Evolutionary conservation across 345 rosid genomes (phyloP).

Genomic region (Anastatica hierochuntica): DNA sequence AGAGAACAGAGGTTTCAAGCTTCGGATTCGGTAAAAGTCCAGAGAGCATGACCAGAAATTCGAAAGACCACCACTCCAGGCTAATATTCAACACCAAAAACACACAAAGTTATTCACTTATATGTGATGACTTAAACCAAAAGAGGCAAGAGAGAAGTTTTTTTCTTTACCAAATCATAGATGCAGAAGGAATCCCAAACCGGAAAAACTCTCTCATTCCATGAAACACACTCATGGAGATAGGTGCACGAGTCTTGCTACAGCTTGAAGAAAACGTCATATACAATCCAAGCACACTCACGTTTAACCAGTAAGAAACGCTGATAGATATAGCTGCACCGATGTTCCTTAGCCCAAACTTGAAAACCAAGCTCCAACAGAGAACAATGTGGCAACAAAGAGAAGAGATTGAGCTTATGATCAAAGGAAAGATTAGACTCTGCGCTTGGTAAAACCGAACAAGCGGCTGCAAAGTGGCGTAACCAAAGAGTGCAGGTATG

Average conservation of each 20-base stretch:
- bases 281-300: conserved; percentile 35
- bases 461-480: conserved; percentile 48
- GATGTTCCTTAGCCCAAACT: conserved; percentile 29
- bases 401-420: conserved; percentile 36
- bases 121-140: not conserved
- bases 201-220: conserved; percentile 51
- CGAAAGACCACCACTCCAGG: conserved; percentile 98
- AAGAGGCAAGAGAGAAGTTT: not conserved
- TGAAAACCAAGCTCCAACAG: conserved; percentile 53
- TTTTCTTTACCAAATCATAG: conserved; percentile 56
- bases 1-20: conserved; percentile 86
- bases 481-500: conserved; percentile 49
- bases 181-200: conserved; percentile 60
- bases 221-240: conserved; percentile 36
- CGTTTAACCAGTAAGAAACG: conserved; percentile 48
- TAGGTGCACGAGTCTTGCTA: conserved; percentile 31
- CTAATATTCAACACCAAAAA: conserved; percentile 26
- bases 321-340: conserved; percentile 48
- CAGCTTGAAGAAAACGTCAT: conserved; percentile 41
- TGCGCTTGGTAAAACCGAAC: conserved; percentile 50
- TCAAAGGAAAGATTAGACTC: conserved; percentile 45
- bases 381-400: conserved; percentile 38
- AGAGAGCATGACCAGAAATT: conserved; percentile 67
- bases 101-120: not conserved
- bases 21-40: conserved; percentile 70